Base-by-base conservation (phyloP, 1,139 yeast species). In the Kurtzmaniella quercitrusa region DNA sequence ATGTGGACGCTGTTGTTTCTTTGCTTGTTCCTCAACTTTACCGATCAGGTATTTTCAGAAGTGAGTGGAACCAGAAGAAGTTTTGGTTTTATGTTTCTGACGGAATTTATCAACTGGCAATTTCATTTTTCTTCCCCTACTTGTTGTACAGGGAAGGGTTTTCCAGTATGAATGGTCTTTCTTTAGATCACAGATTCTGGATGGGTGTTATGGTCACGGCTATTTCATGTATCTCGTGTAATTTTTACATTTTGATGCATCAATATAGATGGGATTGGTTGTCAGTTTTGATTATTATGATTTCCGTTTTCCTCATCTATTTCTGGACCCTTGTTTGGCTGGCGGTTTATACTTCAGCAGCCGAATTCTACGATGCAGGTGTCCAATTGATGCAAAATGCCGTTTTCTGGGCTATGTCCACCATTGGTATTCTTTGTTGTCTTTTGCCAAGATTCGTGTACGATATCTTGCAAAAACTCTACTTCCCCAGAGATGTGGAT, bases 331-430 rank as follows among this genome's bases (percentile, higher is more conserved):
- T 83, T 38, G 78, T 72, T 8, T 80, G 84, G 84, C 71, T 81
- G 52, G 65, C 77, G 1, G 50, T 59, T 3, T 53, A 54, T 38
- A 54, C 52, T 21, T 17, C 23, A 9, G 62, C 68, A 4, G 69
- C 67, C 14, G 81, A 77, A 49, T 80, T 74, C 53, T 80, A 72
- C 56, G 68, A 68, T 42, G 77, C 81, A n/a, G 84, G 81, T 5
- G 72, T 78, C 2, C 83, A 82, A 55, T 70, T 86, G 45, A 89
- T 85, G 61, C 94, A 93, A 1, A 62, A 82, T 15, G 71, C 82
- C 2, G 57, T 81, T 2, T 89, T 80, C 62, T 93, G 98, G 98
- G 91, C 89, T 0, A 82, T 88, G 51, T 63, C 84, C 35, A 73
- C 86, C 48, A 71, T 87, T 44, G 95, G 96, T 11, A 66, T 84